Evolutionary conservation across 176 grass and related monocot species (phyloP), one percentile per base, ranked within the genome.

Genomic region (Triticum monococcum): DNA sequence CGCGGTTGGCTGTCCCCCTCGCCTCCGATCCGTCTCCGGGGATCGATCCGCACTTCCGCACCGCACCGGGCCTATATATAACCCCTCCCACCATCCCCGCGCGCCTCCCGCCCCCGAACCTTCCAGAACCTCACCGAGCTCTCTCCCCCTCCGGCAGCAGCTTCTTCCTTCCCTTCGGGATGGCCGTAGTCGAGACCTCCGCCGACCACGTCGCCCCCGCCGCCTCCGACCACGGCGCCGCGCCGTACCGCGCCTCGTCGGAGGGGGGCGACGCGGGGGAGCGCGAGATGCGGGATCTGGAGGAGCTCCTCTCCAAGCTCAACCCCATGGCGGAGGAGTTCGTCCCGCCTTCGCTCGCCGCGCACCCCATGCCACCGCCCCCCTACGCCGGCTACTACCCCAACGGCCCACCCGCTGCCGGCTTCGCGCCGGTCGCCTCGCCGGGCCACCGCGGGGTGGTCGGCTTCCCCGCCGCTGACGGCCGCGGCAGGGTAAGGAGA

Each of bases 301-400:
- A 96, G 87, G 94, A 99, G 66, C 92, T 99, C 24, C 87, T 99
- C 72, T 99, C 97, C 79, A 99, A 99, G 92, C 90, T 99, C 87
- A 99, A 99, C 81, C 97, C 97, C 68, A 99, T 99, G 97, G 97
- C 97, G 7, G 94, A 96, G 94, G 97, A 99, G 87, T 99, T 99
- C 82, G 94, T 99, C 16, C 97, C 97, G 17, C 92, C 94, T 0
- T 99, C 94, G 31, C 93, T 93, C 52, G n/a, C 90, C 25, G 68
- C 78, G 46, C 74, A 77, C 61, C 38, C 61, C 69, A 25, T 37
- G 48, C 83, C 71, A 9, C 75, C 26, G 73, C 64, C 45, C 41
- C 77, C 71, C 52, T 36, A 72, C 68, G 74, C 64, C 41, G 94
- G 94, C 3, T 93, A 90, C 85, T 97, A 83, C 77, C 81, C 70